A percentile compares a stretch with the other conserved stretches of the same genome.
phyloP scores from a whole-genome alignment of 2,329 filamentous ascomycete species.

The Tolypocladium tundrense region DNA sequence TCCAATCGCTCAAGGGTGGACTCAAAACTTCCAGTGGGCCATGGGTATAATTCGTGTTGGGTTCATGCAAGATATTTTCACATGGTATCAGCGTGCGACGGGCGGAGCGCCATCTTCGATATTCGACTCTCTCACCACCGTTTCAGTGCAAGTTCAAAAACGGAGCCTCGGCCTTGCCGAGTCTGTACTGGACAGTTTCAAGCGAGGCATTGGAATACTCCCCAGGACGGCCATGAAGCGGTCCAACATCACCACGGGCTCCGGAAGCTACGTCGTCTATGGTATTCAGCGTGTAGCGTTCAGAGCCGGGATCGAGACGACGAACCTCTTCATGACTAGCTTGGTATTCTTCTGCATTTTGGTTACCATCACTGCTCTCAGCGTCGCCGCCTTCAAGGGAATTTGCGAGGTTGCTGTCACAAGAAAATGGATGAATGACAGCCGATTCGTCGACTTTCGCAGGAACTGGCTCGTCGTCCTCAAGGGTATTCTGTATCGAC shows the following conservation, averaged over 20 bases:
- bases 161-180: constrained; percentile 31
- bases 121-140: constrained; percentile 60
- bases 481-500: constrained; percentile 86
- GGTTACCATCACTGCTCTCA: constrained; percentile 61
- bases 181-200: constrained; percentile 30
- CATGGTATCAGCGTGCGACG: constrained; percentile 92
- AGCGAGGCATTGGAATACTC: constrained; percentile 44
- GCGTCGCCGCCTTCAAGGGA: constrained; percentile 70
- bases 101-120: constrained; percentile 75
- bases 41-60: constrained; percentile 85
- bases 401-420: constrained; percentile 67
- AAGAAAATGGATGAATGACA: constrained; percentile 65
- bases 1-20: constrained; percentile 85
- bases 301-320: constrained; percentile 62
- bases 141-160: constrained; percentile 78
- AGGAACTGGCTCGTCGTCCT: constrained; percentile 88
- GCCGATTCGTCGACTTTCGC: constrained; percentile 87
- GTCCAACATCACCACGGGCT: constrained; percentile 39
- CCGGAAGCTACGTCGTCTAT: constrained; percentile 53
- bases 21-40: constrained; percentile 95
- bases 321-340: constrained; percentile 89
- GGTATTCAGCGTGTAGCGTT: constrained; percentile 89
- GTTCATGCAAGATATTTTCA: constrained; percentile 80
- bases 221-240: constrained; percentile 39
- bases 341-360: constrained; percentile 83